phyloP scores from a whole-genome alignment of 352 stramenopile species.

The Phytophthora tentaculata region DNA sequence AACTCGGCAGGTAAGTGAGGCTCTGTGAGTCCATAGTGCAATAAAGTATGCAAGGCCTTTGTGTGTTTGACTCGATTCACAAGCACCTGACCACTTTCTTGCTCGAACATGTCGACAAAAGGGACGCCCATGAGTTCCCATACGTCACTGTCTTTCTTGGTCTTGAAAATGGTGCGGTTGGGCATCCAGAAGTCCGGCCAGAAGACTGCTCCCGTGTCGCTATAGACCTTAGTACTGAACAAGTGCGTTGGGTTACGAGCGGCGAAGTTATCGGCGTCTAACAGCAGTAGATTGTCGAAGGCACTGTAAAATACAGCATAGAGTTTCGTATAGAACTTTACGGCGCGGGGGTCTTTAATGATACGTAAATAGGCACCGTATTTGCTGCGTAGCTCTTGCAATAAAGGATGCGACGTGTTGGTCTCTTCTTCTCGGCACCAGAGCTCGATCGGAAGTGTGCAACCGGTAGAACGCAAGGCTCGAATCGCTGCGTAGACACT shows the following conservation, averaged over 20 bases:
- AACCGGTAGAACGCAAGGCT: slow-evolving; percentile 50
- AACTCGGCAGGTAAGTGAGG: slow-evolving; percentile 52
- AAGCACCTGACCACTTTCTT: slow-evolving; percentile 80
- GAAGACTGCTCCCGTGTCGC: slow-evolving; percentile 66
- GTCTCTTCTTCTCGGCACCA: slow-evolving; percentile 66
- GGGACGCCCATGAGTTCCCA: slow-evolving; percentile 73
- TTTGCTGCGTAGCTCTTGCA: slow-evolving; percentile 46
- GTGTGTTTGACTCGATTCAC: slow-evolving; percentile 58
- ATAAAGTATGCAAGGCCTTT: slow-evolving; percentile 54
- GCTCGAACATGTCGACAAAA: slow-evolving; percentile 76
- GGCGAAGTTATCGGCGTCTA: slow-evolving; percentile 80
- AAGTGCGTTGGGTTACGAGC: slow-evolving; percentile 69
- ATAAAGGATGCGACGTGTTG: slow-evolving; percentile 52
- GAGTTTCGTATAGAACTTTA: slow-evolving; percentile 75
- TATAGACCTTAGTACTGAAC: slow-evolving; percentile 57
- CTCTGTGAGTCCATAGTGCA: slow-evolving; percentile 60
- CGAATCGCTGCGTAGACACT: slow-evolving; percentile 63
- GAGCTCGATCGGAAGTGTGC: slow-evolving; percentile 68
- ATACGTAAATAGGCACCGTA: slow-evolving; percentile 68
- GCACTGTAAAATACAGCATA: slow-evolving; percentile 77
- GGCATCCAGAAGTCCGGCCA: slow-evolving; percentile 84
- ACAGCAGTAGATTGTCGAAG: slow-evolving; percentile 72
- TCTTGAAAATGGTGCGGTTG: slow-evolving; percentile 76
- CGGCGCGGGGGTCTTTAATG: slow-evolving; percentile 56
- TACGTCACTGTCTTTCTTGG: slow-evolving; percentile 61